Evolutionary conservation across 164 flowering plant species (phyloP).

Genomic region (Saururus chinensis): DNA sequence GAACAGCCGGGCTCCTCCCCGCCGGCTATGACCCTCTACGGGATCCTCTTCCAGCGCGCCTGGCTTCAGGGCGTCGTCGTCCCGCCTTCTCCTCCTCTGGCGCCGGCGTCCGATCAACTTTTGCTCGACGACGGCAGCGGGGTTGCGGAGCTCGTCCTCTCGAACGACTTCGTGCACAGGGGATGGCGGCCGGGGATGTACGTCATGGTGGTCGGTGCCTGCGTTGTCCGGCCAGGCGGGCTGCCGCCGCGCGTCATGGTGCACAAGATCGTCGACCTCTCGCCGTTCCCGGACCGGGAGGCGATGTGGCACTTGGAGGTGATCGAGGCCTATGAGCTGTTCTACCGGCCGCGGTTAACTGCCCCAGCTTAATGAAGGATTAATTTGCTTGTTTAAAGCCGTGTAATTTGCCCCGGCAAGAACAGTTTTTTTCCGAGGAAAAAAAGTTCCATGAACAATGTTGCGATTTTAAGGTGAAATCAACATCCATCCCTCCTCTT

Average conservation of each 20-base stretch:
- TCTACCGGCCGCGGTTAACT: slow-evolving; percentile 28
- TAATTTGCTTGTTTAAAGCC: no score
- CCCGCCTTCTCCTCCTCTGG: slow-evolving; percentile 11
- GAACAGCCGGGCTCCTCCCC: slow-evolving; percentile 24
- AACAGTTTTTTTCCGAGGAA: no score
- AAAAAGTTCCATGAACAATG: no score
- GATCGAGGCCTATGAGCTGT: slow-evolving; percentile 63
- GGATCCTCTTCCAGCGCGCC: slow-evolving; percentile 85
- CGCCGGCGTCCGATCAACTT: slow-evolving; percentile 16
- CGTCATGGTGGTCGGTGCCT: slow-evolving; percentile 78
- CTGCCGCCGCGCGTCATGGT: slow-evolving; percentile 44
- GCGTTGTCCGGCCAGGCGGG: slow-evolving; percentile 27
- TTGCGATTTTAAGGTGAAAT: no score
- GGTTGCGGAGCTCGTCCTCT: slow-evolving; percentile 37
- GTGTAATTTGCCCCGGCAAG: no score
- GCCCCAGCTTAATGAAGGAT: no score
- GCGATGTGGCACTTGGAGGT: slow-evolving; percentile 97
- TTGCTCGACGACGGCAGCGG: slow-evolving; percentile 77
- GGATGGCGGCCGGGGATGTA: slow-evolving; percentile 76
- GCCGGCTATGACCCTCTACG: slow-evolving; percentile 39
- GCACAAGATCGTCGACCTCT: slow-evolving; percentile 94
- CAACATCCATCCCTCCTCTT: no score
- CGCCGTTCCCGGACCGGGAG: slow-evolving; percentile 71
- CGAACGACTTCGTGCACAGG: slow-evolving; percentile 39
- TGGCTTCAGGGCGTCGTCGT: slow-evolving; percentile 89